phyloP scores from a whole-genome alignment of 352 stramenopile genomes.

The Pythium aphanidermatum region DNA sequence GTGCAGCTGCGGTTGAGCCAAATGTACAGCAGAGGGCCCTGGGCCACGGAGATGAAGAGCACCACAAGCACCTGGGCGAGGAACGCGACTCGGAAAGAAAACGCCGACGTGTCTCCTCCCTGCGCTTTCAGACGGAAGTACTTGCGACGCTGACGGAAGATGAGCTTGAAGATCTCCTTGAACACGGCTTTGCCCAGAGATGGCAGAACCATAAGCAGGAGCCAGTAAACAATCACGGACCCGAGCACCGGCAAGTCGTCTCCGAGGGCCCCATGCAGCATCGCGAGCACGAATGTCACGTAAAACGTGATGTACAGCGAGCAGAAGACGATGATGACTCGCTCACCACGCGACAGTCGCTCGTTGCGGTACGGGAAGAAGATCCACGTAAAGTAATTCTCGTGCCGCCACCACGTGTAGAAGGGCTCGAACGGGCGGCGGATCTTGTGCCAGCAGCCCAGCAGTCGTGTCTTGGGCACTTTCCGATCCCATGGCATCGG shows the following conservation, averaged over 20 bases:
- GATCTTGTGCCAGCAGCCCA: conserved; percentile 64
- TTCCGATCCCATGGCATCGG: conserved; percentile 64
- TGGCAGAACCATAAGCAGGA: conserved; percentile 44
- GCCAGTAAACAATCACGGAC: conserved; percentile 44
- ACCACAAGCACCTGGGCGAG: conserved; percentile 46
- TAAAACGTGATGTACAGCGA: conserved; percentile 75
- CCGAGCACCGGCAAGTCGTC: conserved; percentile 30
- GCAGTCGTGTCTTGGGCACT: conserved; percentile 53
- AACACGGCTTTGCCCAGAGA: conserved; percentile 60
- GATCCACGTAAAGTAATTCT: conserved; percentile 78
- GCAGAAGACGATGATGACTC: conserved; percentile 58
- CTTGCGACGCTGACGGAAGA: conserved; percentile 62
- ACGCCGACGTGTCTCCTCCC: conserved; percentile 33
- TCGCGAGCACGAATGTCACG: conserved; percentile 60
- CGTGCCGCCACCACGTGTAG: conserved; percentile 69
- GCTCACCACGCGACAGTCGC: conserved; percentile 43
- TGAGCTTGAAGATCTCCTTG: conserved; percentile 73
- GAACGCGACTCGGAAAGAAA: conserved; percentile 59
- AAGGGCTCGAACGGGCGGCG: conserved; percentile 53
- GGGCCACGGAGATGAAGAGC: conserved; percentile 39
- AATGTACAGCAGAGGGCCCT: conserved; percentile 60
- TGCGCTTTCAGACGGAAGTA: conserved; percentile 47
- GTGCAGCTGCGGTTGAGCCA: conserved; percentile 51
- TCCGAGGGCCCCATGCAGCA: conserved; percentile 39
- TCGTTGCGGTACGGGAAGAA: conserved; percentile 69